Conservation (phyloP, 371 early-diverging fungal genomes). For the Rhizomucor miehei region DNA sequence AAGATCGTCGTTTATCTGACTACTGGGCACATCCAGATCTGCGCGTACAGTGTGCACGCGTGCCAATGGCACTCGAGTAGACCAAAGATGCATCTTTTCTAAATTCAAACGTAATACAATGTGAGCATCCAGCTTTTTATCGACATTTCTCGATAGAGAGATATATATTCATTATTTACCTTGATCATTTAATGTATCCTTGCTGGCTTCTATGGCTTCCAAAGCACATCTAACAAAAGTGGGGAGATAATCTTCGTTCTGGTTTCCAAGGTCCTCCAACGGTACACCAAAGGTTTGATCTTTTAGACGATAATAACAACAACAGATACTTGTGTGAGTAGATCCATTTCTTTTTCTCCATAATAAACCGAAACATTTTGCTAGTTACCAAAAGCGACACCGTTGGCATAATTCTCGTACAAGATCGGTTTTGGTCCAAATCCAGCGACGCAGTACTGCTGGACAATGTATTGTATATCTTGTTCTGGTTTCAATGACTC, state of each 20-base stretch:
- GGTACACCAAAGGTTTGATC: constrained; percentile 78
- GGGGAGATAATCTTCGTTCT: constrained; percentile 56
- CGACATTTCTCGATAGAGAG: too few species aligned
- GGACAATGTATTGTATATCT: constrained; percentile 74
- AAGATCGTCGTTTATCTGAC: constrained; percentile 47
- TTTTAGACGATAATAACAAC: too few species aligned
- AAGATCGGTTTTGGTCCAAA: constrained; percentile 71
- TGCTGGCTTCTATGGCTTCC: constrained; percentile 27
- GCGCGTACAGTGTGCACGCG: constrained; percentile 64
- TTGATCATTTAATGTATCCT: neutral
- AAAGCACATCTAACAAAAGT: constrained; percentile 48
- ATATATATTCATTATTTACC: too few species aligned
- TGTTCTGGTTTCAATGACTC: constrained; percentile 73
- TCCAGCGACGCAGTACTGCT: constrained; percentile 71
- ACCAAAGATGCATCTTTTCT: constrained; percentile 44
- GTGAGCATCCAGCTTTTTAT: neutral
- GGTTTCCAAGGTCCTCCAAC: constrained; percentile 64
- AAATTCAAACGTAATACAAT: neutral
- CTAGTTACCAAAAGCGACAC: constrained; percentile 55
- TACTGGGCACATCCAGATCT: constrained; percentile 55
- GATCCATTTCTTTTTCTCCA: neutral
- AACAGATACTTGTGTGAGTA: neutral
- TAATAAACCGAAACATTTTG: neutral
- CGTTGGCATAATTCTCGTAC: constrained; percentile 65
- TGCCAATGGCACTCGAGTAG: constrained; percentile 53